Percentiles rank a stretch among this genome's conserved stretches.
Evolutionary conservation across 1,284 basidiomycete species (phyloP).

Genomic region (Ustilago crameri): DNA sequence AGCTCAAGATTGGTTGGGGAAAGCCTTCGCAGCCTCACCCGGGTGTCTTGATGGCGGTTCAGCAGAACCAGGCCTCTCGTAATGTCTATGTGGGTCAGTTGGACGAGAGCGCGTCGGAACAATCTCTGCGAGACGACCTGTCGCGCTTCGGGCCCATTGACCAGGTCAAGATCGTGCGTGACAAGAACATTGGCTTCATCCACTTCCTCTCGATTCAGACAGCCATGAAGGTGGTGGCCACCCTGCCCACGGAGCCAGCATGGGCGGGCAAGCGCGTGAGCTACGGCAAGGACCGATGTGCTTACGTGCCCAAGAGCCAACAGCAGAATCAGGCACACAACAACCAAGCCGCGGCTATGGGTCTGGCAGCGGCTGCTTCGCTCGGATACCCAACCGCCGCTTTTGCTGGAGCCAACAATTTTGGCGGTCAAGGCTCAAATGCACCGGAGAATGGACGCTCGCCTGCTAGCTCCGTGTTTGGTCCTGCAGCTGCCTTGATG

Average conservation of each 20-base stretch:
- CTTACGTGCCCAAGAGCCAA: slow-evolving; percentile 66
- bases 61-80: slow-evolving; percentile 64
- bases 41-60: slow-evolving; percentile 65
- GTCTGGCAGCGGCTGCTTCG: slow-evolving; percentile 65
- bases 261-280: slow-evolving; percentile 64
- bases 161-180: slow-evolving; percentile 67
- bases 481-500: slow-evolving; percentile 50
- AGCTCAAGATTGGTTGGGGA: slow-evolving; percentile 68
- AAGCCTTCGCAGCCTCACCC: slow-evolving; percentile 62
- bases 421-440: not conserved
- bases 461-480: slow-evolving; percentile 46
- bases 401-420: slow-evolving; percentile 30
- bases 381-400: slow-evolving; percentile 64
- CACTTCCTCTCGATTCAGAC: slow-evolving; percentile 67
- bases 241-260: slow-evolving; percentile 59
- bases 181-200: slow-evolving; percentile 67
- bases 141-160: slow-evolving; percentile 66
- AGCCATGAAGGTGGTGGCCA: slow-evolving; percentile 65
- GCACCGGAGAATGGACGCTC: slow-evolving; percentile 38
- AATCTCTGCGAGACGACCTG: slow-evolving; percentile 61
- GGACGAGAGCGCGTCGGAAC: slow-evolving; percentile 59
- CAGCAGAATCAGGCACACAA: slow-evolving; percentile 68
- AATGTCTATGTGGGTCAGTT: slow-evolving; percentile 66
- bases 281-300: slow-evolving; percentile 67
- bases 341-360: slow-evolving; percentile 67